Evolutionary conservation across 306 rosid genomes (phyloP).

Genomic region (Fragaria ananassa): DNA sequence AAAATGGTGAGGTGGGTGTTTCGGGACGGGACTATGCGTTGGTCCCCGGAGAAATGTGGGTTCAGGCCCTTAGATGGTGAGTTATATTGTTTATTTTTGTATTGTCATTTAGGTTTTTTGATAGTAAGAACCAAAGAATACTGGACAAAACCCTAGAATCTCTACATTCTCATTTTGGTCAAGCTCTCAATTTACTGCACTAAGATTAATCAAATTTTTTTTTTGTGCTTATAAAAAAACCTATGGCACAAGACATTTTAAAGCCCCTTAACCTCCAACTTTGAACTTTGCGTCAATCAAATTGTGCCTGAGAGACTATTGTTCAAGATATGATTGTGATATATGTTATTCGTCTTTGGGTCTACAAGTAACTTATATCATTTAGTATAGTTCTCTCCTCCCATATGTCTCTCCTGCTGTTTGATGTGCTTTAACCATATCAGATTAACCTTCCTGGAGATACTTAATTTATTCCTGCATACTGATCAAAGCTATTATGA

Average conservation of each 20-base stretch:
- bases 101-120: neutral
- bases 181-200: neutral
- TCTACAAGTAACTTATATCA: neutral
- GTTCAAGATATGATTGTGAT: neutral
- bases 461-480: neutral
- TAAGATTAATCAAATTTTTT: neutral
- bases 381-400: neutral
- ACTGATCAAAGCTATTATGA: neutral
- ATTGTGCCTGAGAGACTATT: neutral
- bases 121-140: neutral
- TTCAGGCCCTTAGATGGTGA: constrained; percentile 95
- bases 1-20: constrained; percentile 73
- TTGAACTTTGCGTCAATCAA: neutral
- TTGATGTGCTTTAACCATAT: neutral
- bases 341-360: no score
- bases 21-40: constrained; percentile 91
- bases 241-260: neutral
- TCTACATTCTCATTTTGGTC: neutral
- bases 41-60: constrained; percentile 96
- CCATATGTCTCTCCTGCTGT: neutral
- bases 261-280: neutral
- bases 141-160: neutral
- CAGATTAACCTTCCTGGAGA: neutral
- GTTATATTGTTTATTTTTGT: constrained; percentile 23
- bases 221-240: neutral